Base-by-base conservation (phyloP, 306 rosid genomes). In the Glycyrrhiza uralensis region DNA sequence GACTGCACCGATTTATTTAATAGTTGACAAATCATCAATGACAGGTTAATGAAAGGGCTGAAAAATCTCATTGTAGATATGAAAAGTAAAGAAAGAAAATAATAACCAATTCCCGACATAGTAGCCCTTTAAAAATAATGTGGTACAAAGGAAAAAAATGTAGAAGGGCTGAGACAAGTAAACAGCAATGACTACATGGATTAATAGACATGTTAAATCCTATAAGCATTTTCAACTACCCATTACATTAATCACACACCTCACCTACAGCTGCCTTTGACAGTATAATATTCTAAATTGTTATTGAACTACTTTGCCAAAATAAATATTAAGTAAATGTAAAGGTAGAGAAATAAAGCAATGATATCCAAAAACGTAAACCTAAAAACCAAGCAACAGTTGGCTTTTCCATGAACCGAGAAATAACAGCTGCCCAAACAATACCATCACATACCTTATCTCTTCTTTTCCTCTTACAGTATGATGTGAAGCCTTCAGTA, bases 391-490 rank as follows among this genome's bases (percentile, higher is more conserved):
- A 23, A 59, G 44, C 5, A 51, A 73, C 36, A 17, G 51, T 14
- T 4, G 20, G 62, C 11, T 72, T 70, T 72, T 7, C 42, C 24
- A 41, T 22, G 38, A 45, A 28, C 30, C 23, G 17, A 74, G 19
- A 66, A 71, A 24, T 14, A 57, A 49, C 29, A 44, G 33, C 39
- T 15, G 4, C 78, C 24, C 36, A 42, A 69, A 58, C 72, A 51
- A 41, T 2, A 78, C 28, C 3, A 29, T 46, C 18, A 38, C 77
- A 42, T 80, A 92, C 98, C 98, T 92, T 92, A 65, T 92, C 96
- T 84, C 98, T 88, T 84, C 98, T 92, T 85, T 92, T 92, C 88
- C 98, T 87, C 82, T 88, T 92, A 72, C 98, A 92, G 80, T 92
- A 92, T 52, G 96, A 85, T 24, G 88, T 88, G 82, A 92, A 92